Percentiles rank a stretch among this genome's conserved stretches.
phyloP scores from a whole-genome alignment of 371 early-diverging fungal genomes.

The Mortierella sp. region DNA sequence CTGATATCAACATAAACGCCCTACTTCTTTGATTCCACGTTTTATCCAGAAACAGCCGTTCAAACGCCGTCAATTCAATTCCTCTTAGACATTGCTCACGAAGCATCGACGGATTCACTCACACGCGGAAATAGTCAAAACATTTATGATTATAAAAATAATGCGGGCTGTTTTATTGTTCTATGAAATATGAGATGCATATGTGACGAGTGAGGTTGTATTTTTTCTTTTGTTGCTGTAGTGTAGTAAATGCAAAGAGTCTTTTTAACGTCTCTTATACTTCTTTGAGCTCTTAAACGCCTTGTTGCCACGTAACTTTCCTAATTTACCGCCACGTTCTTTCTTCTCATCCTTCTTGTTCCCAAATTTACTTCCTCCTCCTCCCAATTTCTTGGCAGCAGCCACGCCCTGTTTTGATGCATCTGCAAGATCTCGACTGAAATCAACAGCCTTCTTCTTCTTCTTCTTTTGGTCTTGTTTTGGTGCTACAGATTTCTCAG shows the following conservation, averaged over 20 bases:
- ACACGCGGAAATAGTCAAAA: no score
- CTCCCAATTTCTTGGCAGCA: conserved; percentile 42
- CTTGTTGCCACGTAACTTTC: conserved; percentile 55
- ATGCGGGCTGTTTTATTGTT: neutral
- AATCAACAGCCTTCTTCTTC: conserved; percentile 57
- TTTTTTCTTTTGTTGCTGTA: conserved; percentile 6
- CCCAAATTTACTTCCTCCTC: conserved; percentile 37
- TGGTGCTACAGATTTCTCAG: conserved; percentile 31
- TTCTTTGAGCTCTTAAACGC: conserved; percentile 54
- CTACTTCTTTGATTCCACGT: no score
- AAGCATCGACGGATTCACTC: no score
- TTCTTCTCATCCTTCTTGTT: conserved; percentile 43
- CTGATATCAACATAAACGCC: no score
- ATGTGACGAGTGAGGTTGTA: conserved; percentile 1
- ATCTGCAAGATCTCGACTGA: conserved; percentile 58
- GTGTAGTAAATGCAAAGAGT: neutral
- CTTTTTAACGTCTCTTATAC: conserved; percentile 53
- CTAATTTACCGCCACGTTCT: conserved; percentile 45
- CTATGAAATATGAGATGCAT: conserved; percentile 7
- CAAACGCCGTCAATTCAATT: no score
- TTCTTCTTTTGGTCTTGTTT: conserved; percentile 54
- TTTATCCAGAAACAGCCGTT: no score
- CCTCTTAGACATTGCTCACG: no score
- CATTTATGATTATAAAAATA: neutral
- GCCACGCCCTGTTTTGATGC: conserved; percentile 41